Evolutionary conservation across 495 filamentous ascomycete genomes (phyloP).

Genomic region (Aspergillus haitiensis): DNA sequence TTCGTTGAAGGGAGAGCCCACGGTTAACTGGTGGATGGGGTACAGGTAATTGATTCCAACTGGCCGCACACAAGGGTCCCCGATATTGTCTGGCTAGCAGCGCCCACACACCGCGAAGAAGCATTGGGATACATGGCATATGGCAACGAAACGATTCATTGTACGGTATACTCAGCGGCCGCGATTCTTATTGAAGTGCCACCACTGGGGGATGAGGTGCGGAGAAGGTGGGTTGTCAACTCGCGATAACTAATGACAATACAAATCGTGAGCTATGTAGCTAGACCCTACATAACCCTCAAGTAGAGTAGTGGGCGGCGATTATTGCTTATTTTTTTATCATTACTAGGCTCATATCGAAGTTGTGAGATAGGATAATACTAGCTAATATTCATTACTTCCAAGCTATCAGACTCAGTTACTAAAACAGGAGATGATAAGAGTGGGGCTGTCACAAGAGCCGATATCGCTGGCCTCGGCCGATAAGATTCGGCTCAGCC

Average conservation of each 20-base stretch:
- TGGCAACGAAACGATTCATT: constrained; percentile 22
- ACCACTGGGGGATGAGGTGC: constrained; percentile 5
- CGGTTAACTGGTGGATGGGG: no score
- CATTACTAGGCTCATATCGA: no score
- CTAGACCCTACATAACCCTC: no score
- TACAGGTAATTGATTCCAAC: not conserved
- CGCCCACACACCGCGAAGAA: constrained; percentile 19
- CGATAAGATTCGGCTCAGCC: not conserved
- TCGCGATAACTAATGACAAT: no score
- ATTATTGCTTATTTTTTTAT: no score
- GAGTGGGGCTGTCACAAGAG: not conserved
- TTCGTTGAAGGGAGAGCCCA: no score
- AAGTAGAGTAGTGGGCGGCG: no score
- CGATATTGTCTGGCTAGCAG: constrained; percentile 21
- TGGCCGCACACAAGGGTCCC: constrained; percentile 8
- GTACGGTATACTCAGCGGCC: constrained; percentile 20
- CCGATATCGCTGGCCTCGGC: not conserved
- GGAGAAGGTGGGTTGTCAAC: not conserved
- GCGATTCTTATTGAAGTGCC: constrained; percentile 25
- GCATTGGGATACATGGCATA: constrained; percentile 22
- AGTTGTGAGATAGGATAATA: no score
- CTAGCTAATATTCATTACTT: no score
- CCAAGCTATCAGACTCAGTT: no score
- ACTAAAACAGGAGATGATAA: not conserved
- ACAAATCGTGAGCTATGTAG: no score